A percentile compares a stretch with the other conserved stretches of the same genome.
phyloP scores from a whole-genome alignment of 129 eudicot genomes.

The Logfia minima region DNA sequence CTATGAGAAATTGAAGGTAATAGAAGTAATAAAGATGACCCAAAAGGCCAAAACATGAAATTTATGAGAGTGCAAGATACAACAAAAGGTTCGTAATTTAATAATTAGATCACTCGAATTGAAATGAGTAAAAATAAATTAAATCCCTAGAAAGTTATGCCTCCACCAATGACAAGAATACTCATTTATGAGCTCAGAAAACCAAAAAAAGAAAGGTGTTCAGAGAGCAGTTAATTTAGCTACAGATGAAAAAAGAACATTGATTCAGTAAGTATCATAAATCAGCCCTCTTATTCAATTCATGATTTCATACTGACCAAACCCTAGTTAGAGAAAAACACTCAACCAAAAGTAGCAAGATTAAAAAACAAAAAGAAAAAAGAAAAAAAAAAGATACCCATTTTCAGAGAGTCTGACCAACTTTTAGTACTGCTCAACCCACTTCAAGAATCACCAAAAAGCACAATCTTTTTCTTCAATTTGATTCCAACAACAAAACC shows the following conservation, averaged over 20 bases:
- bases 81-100: conserved; percentile 25
- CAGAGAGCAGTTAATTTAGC: conserved; percentile 43
- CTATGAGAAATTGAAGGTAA: conserved; percentile 13
- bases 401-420: conserved; percentile 72
- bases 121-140: conserved; percentile 20
- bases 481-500: conserved; percentile 25
- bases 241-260: conserved; percentile 27
- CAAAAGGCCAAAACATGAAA: conserved; percentile 29
- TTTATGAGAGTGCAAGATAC: conserved; percentile 34
- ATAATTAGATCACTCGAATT: conserved; percentile 33
- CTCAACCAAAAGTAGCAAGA: conserved; percentile 47
- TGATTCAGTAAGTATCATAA: conserved; percentile 55
- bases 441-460: conserved; percentile 24
- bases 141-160: conserved; percentile 25
- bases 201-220: neutral
- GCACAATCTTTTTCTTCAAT: conserved; percentile 24
- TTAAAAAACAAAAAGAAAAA: neutral
- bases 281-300: conserved; percentile 26
- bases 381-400: conserved; percentile 56
- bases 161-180: conserved; percentile 47
- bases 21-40: conserved; percentile 20
- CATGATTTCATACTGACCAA: conserved; percentile 44
- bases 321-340: conserved; percentile 46
- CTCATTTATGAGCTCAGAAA: conserved; percentile 53
- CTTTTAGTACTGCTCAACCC: conserved; percentile 53